phyloP scores from a whole-genome alignment of 2,329 filamentous ascomycete species.

The Teratosphaeria zuluensis region DNA sequence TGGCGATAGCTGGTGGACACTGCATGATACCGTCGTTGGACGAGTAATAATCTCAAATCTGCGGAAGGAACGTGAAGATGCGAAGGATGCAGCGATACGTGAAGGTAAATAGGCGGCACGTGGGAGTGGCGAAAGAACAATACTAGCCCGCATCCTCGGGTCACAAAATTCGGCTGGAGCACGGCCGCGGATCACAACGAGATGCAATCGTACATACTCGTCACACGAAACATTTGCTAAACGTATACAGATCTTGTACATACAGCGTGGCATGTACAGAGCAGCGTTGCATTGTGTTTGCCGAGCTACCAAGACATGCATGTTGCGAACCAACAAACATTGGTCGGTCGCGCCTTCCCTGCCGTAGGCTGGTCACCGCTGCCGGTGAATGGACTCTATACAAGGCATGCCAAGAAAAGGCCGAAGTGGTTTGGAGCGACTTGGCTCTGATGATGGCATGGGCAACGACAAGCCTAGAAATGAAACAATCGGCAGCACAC shows the following conservation, averaged over 20 bases:
- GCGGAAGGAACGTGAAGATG: neutral
- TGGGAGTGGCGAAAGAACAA: constrained; percentile 18
- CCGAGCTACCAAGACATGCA: neutral
- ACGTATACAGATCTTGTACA: neutral
- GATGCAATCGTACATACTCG: neutral
- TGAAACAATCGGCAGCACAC: neutral
- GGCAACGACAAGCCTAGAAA: neutral
- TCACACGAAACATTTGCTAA: neutral
- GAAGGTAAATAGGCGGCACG: neutral
- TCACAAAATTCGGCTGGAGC: neutral
- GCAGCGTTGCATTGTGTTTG: neutral
- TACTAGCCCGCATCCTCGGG: constrained; percentile 21
- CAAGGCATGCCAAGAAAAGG: neutral
- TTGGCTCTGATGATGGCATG: neutral
- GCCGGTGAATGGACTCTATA: no score
- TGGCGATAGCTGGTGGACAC: constrained; percentile 20
- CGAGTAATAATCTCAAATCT: neutral
- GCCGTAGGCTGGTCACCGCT: neutral
- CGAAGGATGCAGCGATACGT: neutral
- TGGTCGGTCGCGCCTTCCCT: neutral
- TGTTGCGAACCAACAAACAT: neutral
- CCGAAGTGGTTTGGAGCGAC: neutral
- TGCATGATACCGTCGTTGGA: constrained; percentile 1
- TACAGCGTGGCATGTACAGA: neutral
- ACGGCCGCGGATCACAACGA: constrained; percentile 1